Evolutionary conservation across 2,329 filamentous ascomycete species (phyloP), one percentile per base, ranked within the genome.

Genomic region (Pestalotiopsis sp.): DNA sequence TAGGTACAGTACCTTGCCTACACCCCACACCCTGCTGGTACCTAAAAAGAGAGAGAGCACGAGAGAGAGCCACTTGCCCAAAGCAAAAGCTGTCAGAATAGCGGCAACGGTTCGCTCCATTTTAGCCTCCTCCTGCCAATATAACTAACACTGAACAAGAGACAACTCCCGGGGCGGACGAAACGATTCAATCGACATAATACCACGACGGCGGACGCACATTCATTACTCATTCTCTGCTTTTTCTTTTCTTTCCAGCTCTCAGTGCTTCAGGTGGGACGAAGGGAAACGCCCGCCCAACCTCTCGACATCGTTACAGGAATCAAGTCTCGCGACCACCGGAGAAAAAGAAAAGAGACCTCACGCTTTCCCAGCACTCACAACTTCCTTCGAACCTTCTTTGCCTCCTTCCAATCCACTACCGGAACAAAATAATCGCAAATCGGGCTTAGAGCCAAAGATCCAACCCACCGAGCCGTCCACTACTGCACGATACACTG

Each of bases 41-140:
- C n/a, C 59, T 31, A 38, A 36, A 20, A 38, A 61, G 4, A 17
- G 25, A 27, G 17, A 20, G 20, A 61, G 59, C 45, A 52, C 45
- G 17, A n/a, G 17, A n/a, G n/a, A 7, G 14, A 52, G 17, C 45
- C 45, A 5, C 45, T n/a, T n/a, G 20, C 45, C 45, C 45, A 52
- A 52, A n/a, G 20, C 17, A 52, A n/a, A 14, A 36, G 20, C 59
- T 61, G 59, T 39, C 59, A 38, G 7, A 61, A 61, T 61, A 61
- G 59, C 59, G 25, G 25, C 59, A 61, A 61, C 59, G 59, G 59
- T 61, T 39, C 31, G 59, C 59, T 61, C 27, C 59, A n/a, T 25
- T 38, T 61, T 39, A 39, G 31, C 17, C 25, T 20, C 59, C 59
- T 36, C 31, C 38, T 61, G 59, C 36, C 31, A 61, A 36, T 61